Evolutionary conservation across 768 basidiomycete species (phyloP).

Genomic region (Mycena capillaripes): DNA sequence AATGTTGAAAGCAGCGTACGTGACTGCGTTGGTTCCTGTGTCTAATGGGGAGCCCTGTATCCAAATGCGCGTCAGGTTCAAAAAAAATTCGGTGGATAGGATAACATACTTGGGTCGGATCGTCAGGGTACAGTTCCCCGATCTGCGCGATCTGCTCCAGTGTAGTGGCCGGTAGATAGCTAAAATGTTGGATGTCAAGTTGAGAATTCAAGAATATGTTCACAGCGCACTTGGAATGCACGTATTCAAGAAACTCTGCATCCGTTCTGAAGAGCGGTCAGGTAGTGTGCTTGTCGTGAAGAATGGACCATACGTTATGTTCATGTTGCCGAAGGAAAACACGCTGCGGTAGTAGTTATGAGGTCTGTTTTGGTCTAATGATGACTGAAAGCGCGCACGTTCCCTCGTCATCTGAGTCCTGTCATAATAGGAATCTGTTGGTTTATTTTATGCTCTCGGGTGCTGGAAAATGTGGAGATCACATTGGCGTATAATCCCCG

Average conservation of each 20-base stretch:
- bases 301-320: conserved; percentile 13
- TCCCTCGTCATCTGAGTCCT: conserved; percentile 59
- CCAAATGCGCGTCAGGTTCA: not conserved
- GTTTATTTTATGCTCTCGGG: not conserved
- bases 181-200: not conserved
- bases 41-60: conserved; percentile 29
- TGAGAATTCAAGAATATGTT: not conserved
- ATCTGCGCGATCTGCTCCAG: not conserved
- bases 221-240: conserved; percentile 17
- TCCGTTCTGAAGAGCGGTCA: not conserved
- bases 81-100: too few relatives aligned
- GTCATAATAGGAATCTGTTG: conserved; percentile 43
- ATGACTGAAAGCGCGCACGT: conserved; percentile 44
- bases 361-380: not conserved
- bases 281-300: not conserved
- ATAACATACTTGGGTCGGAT: conserved; percentile 6
- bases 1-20: conserved; percentile 1
- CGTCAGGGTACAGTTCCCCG: not conserved
- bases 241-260: conserved; percentile 14
- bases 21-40: conserved; percentile 18
- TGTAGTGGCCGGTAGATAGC: not conserved
- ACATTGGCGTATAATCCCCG: conserved; percentile 51
- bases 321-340: not conserved
- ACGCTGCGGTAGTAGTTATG: not conserved
- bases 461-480: not conserved